phyloP scores from a whole-genome alignment of 2,329 filamentous ascomycete genomes.

The Truncatella angustata region DNA sequence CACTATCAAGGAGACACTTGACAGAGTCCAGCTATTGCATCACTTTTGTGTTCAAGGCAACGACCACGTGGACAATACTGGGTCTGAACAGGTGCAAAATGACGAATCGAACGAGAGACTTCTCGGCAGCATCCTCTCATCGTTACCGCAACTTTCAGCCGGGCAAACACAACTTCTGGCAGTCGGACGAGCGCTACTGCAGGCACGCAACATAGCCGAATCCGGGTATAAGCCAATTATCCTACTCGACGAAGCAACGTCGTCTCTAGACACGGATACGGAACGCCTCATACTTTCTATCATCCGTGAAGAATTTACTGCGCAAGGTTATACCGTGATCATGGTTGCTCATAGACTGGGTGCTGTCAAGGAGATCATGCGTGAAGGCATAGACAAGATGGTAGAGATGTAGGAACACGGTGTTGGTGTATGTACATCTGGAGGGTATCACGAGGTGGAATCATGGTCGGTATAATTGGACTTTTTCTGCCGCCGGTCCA shows the following conservation, averaged over 20 bases:
- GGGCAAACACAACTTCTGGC: conserved; percentile 33
- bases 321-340: conserved; percentile 28
- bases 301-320: conserved; percentile 28
- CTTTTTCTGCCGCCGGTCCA: too few relatives aligned
- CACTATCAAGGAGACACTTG: conserved; percentile 12
- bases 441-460: too few relatives aligned
- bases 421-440: too few relatives aligned
- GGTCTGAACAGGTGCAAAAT: background rate
- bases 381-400: conserved; percentile 20
- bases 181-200: conserved; percentile 28
- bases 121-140: conserved; percentile 25
- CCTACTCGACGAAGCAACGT: conserved; percentile 31
- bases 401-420: background rate
- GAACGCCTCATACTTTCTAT: conserved; percentile 31
- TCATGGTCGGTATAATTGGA: too few relatives aligned
- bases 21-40: conserved; percentile 15
- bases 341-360: conserved; percentile 31
- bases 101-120: conserved; percentile 13
- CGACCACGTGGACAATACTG: conserved; percentile 25
- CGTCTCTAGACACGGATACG: conserved; percentile 29
- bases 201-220: conserved; percentile 13
- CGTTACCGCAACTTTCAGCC: conserved; percentile 26
- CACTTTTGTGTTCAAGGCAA: conserved; percentile 14
- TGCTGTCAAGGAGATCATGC: conserved; percentile 20
- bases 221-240: conserved; percentile 23